A percentile compares a stretch with the other conserved stretches of the same genome.
Conservation (phyloP, 2,329 filamentous ascomycete genomes). For the Alternaria tenuissima region DNA sequence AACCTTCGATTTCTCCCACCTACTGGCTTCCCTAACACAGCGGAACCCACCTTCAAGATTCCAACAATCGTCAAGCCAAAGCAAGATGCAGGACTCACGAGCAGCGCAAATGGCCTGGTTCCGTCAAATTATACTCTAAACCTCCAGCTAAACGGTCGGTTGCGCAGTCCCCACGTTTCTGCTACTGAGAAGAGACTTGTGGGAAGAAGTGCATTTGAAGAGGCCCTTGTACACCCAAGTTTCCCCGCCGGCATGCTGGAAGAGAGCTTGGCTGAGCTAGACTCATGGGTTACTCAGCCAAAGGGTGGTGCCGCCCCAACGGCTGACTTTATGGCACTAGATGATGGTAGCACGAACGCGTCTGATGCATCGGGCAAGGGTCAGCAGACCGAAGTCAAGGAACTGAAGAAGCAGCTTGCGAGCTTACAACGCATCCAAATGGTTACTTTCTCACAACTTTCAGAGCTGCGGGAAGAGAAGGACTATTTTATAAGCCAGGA, state of each 20-base stretch:
- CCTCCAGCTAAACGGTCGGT: conserved; percentile 63
- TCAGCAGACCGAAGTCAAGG: conserved; percentile 43
- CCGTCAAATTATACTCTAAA: conserved; percentile 71
- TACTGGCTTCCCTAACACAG: conserved; percentile 54
- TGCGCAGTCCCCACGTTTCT: conserved; percentile 39
- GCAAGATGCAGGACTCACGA: conserved; percentile 61
- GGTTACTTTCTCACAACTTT: conserved; percentile 56
- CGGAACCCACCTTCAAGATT: conserved; percentile 57
- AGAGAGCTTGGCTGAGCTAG: conserved; percentile 47
- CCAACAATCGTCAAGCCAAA: conserved; percentile 81
- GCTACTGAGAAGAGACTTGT: conserved; percentile 33
- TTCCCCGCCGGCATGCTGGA: conserved; percentile 55
- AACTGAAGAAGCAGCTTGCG: conserved; percentile 52
- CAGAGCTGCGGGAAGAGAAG: conserved; percentile 54
- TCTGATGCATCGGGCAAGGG: conserved; percentile 11
- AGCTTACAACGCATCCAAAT: conserved; percentile 56
- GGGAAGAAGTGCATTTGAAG: conserved; percentile 45
- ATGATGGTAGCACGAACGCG: conserved; percentile 9
- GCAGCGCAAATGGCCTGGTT: conserved; percentile 46
- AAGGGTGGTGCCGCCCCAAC: conserved; percentile 23
- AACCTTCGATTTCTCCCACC: conserved; percentile 79
- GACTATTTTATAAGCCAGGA: conserved; percentile 47
- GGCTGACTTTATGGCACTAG: conserved; percentile 48
- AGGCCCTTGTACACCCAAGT: conserved; percentile 53
- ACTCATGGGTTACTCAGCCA: conserved; percentile 36